Evolutionary conservation across 768 basidiomycete genomes (phyloP).

Genomic region (Polyporus arcularius): DNA sequence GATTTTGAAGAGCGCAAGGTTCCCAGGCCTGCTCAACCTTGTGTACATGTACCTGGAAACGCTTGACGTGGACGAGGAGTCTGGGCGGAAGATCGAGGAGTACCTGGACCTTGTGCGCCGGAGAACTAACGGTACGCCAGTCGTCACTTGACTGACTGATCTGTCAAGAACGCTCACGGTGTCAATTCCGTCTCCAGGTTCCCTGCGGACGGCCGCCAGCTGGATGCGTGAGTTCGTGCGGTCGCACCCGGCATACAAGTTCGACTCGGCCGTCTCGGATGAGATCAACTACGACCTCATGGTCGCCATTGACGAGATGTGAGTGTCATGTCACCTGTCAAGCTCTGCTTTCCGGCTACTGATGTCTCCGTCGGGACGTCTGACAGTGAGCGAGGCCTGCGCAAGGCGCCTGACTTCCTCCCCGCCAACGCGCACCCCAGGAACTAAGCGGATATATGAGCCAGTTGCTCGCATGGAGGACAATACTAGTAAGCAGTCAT

Average conservation of each 20-base stretch:
- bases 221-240: conserved; percentile 95
- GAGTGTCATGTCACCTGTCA: conserved; percentile 34
- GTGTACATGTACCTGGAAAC: conserved; percentile 85
- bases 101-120: conserved; percentile 81
- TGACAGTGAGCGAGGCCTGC: conserved; percentile 67
- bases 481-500: background rate
- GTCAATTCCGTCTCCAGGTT: conserved; percentile 45
- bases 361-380: background rate
- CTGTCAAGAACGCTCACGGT: background rate
- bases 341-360: background rate
- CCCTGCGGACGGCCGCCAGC: conserved; percentile 81
- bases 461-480: too few species aligned
- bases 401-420: conserved; percentile 60
- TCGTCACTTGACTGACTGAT: background rate
- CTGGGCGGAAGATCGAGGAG: conserved; percentile 61
- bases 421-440: conserved; percentile 34
- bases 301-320: conserved; percentile 90
- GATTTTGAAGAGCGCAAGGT: conserved; percentile 51
- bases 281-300: conserved; percentile 95
- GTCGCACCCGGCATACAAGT: conserved; percentile 87
- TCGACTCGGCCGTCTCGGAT: conserved; percentile 88
- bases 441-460: background rate
- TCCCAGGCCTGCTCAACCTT: conserved; percentile 81
- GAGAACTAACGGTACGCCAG: conserved; percentile 72
- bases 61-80: conserved; percentile 68